Percentiles rank a stretch among this genome's conserved stretches.
Conservation (phyloP, 1,284 basidiomycete genomes). For the Austropuccinia psidii region DNA sequence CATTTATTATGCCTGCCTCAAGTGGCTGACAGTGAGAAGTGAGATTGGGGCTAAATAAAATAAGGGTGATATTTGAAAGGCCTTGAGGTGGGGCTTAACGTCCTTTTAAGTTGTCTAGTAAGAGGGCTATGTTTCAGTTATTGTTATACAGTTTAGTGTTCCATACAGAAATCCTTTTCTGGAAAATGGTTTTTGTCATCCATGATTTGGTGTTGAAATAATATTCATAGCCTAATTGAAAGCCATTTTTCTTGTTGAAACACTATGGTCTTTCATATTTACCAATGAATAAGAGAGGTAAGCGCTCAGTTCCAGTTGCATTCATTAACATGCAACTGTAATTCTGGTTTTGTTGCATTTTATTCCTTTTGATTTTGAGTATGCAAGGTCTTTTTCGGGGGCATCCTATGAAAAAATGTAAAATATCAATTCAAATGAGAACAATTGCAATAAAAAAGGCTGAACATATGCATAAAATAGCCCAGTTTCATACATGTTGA, state of each 20-base stretch:
- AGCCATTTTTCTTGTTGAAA: too few relatives aligned
- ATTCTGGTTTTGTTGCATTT: not conserved
- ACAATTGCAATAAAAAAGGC: too few relatives aligned
- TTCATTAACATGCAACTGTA: not conserved
- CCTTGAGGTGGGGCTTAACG: not conserved
- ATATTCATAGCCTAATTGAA: constrained; percentile 6
- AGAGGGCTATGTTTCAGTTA: not conserved
- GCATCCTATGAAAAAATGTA: constrained; percentile 11
- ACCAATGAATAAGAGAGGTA: constrained; percentile 1
- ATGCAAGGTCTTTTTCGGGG: constrained; percentile 18
- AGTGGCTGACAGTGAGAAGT: not conserved
- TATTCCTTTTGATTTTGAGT: not conserved
- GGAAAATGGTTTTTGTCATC: not conserved
- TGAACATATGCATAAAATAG: not conserved
- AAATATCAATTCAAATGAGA: too few relatives aligned
- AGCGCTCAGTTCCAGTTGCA: not conserved
- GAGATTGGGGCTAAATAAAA: not conserved
- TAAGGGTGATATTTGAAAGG: not conserved
- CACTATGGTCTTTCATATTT: not conserved
- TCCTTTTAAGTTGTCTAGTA: not conserved
- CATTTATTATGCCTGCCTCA: not conserved
- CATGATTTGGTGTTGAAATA: not conserved
- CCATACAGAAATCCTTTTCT: not conserved
- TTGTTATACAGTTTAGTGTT: not conserved
- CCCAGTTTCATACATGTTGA: not conserved